Percentiles rank a stretch among this genome's conserved stretches.
These are phyloP conservation scores for Saccharomycopsis amapae DNA, from an alignment of 805 yeast species.

Conservation along the genomic window DNA sequence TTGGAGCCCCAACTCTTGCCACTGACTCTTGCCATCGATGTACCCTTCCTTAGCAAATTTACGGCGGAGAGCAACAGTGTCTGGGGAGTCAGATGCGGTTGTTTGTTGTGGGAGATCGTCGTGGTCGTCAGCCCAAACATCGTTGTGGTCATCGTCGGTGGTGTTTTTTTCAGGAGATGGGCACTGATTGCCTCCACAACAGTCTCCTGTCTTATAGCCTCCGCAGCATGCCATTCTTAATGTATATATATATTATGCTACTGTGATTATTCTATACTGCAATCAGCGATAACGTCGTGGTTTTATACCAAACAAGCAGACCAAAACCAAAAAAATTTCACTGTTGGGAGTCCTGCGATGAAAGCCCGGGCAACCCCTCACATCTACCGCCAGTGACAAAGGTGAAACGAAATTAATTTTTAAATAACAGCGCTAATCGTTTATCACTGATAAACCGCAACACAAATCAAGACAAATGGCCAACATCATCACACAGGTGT, in stretches of 20 bases:
- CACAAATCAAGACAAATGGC: slow-evolving; percentile 10
- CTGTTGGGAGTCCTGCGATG: too few species aligned
- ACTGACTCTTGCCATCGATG: slow-evolving; percentile 20
- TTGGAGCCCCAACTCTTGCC: slow-evolving; percentile 20
- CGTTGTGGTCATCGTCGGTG: not conserved
- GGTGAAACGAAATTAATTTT: too few species aligned
- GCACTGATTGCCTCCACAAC: not conserved
- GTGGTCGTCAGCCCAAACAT: not conserved
- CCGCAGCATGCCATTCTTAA: not conserved
- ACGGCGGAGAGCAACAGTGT: slow-evolving; percentile 9
- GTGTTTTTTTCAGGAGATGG: not conserved
- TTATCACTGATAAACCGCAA: too few species aligned
- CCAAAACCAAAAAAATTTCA: too few species aligned
- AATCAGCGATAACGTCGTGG: too few species aligned
- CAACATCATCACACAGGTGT: slow-evolving; percentile 66
- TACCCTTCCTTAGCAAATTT: slow-evolving; percentile 20
- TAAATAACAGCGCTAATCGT: too few species aligned
- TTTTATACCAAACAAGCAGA: too few species aligned
- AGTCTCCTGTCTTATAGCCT: not conserved
- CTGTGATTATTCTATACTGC: too few species aligned
- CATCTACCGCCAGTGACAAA: too few species aligned
- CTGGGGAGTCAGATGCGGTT: not conserved
- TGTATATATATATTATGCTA: too few species aligned
- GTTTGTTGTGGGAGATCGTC: not conserved
- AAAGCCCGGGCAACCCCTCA: too few species aligned